Conservation (phyloP, 768 basidiomycete species). For the Trametes cingulata region DNA sequence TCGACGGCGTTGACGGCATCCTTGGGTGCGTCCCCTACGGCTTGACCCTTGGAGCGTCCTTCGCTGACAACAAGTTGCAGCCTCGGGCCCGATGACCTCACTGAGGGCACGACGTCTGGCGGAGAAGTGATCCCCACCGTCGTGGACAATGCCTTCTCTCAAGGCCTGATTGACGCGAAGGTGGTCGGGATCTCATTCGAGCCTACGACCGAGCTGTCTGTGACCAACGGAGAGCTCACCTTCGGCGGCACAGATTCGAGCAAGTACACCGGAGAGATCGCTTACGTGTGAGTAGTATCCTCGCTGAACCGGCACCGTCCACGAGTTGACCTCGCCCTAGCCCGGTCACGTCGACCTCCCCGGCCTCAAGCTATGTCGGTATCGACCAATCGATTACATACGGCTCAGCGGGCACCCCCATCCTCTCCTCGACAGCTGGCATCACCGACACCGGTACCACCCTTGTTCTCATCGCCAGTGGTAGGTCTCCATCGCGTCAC, state of each 20-base stretch:
- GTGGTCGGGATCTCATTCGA: constrained; percentile 36
- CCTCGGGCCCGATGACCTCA: constrained; percentile 55
- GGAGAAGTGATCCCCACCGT: constrained; percentile 33
- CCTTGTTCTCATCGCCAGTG: constrained; percentile 34
- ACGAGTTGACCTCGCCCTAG: constrained; percentile 14
- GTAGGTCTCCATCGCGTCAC: constrained; percentile 12
- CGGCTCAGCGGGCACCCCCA: constrained; percentile 27
- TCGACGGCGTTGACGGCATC: constrained; percentile 58
- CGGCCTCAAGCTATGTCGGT: constrained; percentile 36
- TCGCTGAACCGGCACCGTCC: too few relatives aligned
- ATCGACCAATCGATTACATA: constrained; percentile 38
- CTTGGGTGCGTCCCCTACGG: constrained; percentile 46
- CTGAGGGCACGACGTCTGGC: constrained; percentile 34
- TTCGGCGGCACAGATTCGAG: constrained; percentile 37
- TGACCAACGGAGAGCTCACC: constrained; percentile 39
- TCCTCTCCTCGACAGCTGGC: constrained; percentile 33
- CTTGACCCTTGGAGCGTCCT: neutral
- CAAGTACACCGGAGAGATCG: constrained; percentile 36
- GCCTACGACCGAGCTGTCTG: constrained; percentile 30
- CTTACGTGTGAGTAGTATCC: constrained; percentile 27
- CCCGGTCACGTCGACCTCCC: constrained; percentile 35
- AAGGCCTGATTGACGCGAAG: constrained; percentile 30
- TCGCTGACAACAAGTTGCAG: neutral
- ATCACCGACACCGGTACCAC: constrained; percentile 43
- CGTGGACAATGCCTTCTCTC: constrained; percentile 39